phyloP scores from a whole-genome alignment of 805 yeast genomes.

The Cyberlindnera xylosilytica region DNA sequence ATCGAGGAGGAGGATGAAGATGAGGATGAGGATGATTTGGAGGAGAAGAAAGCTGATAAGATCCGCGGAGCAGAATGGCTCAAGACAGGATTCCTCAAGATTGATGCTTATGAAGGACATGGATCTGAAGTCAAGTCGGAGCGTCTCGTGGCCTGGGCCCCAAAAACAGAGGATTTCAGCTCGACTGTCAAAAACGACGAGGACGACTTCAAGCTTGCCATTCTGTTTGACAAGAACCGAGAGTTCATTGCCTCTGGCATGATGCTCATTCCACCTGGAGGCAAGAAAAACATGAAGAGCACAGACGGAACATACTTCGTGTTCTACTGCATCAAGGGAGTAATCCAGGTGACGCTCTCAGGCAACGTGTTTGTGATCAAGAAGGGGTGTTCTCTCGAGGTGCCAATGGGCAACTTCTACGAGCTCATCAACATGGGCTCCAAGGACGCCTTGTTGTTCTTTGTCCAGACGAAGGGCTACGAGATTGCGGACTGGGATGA shows the following conservation, averaged over 20 bases:
- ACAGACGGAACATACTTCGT: slow-evolving; percentile 65
- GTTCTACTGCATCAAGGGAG: slow-evolving; percentile 72
- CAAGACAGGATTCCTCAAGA: slow-evolving; percentile 35
- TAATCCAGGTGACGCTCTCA: slow-evolving; percentile 62
- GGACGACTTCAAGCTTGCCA: slow-evolving; percentile 59
- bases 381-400: slow-evolving; percentile 74
- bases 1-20: slow-evolving; percentile 18
- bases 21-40: slow-evolving; percentile 22
- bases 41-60: slow-evolving; percentile 25
- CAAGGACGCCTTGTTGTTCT: slow-evolving; percentile 60
- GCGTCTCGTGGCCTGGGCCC: slow-evolving; percentile 63
- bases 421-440: slow-evolving; percentile 62
- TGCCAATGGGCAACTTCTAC: slow-evolving; percentile 76
- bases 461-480: slow-evolving; percentile 57
- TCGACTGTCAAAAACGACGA: slow-evolving; percentile 37
- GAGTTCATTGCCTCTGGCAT: slow-evolving; percentile 73
- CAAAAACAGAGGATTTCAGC: slow-evolving; percentile 48
- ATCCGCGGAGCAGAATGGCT: slow-evolving; percentile 54
- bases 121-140: slow-evolving; percentile 42
- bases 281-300: slow-evolving; percentile 55
- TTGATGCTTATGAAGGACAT: slow-evolving; percentile 51
- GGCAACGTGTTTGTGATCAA: slow-evolving; percentile 57
- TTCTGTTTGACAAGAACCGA: slow-evolving; percentile 59
- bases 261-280: slow-evolving; percentile 59
- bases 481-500: slow-evolving; percentile 24